phyloP scores from a whole-genome alignment of 352 stramenopile species.

The Elongisporangium prolatum region DNA sequence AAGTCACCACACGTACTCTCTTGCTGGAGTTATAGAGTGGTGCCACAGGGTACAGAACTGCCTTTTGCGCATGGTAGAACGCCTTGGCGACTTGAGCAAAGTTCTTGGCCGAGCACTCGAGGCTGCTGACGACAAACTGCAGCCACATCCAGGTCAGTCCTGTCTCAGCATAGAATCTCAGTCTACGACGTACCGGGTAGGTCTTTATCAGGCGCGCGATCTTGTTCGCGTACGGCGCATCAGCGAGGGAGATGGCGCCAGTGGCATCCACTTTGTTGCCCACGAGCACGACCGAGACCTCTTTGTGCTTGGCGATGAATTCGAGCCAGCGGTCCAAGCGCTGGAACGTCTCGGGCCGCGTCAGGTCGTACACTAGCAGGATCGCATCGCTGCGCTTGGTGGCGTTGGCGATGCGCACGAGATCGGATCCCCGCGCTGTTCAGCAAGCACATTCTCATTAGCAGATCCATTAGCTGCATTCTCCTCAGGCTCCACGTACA shows the following conservation, averaged over 20 bases:
- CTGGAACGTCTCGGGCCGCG: conserved; percentile 81
- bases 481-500: conserved; percentile 28
- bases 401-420: conserved; percentile 82
- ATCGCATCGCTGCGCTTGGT: conserved; percentile 84
- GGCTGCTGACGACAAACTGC: conserved; percentile 76
- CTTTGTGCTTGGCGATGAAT: conserved; percentile 83
- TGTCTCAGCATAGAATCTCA: conserved; percentile 1
- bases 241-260: conserved; percentile 48
- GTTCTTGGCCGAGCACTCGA: conserved; percentile 86
- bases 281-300: conserved; percentile 84
- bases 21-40: conserved; percentile 87
- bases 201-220: conserved; percentile 63
- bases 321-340: conserved; percentile 79
- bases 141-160: conserved; percentile 3
- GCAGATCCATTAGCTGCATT: neutral
- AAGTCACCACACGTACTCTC: conserved; percentile 27
- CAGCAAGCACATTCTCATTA: conserved; percentile 5
- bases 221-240: conserved; percentile 64
- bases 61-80: conserved; percentile 87
- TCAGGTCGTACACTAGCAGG: conserved; percentile 84
- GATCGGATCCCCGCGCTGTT: conserved; percentile 65
- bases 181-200: conserved; percentile 41
- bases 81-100: conserved; percentile 85
- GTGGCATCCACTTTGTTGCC: conserved; percentile 88
- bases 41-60: conserved; percentile 84